Conservation (phyloP, 73 alveolate species). For the Blepharisma stoltei region DNA sequence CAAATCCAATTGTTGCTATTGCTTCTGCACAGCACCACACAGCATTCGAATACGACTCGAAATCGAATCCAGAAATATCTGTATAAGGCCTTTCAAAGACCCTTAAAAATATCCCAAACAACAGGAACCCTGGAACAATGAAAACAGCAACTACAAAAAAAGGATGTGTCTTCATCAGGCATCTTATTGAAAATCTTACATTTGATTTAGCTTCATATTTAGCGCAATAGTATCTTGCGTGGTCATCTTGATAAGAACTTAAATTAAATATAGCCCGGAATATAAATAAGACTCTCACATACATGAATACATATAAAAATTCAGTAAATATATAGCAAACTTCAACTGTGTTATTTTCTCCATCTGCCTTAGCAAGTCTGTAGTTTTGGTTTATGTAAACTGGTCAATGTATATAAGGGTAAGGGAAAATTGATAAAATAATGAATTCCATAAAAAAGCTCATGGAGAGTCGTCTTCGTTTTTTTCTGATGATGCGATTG, state of each 20-base stretch:
- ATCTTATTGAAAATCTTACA: not conserved
- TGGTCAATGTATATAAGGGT: not conserved
- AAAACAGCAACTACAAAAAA: not conserved
- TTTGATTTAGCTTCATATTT: not conserved
- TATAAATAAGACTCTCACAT: constrained; percentile 35
- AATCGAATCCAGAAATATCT: constrained; percentile 30
- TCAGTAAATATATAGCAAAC: constrained; percentile 39
- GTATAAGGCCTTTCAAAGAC: constrained; percentile 41
- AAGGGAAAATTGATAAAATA: constrained; percentile 22
- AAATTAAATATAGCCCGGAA: constrained; percentile 55
- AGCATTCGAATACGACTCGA: constrained; percentile 38
- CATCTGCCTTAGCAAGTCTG: not conserved
- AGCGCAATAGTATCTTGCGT: constrained; percentile 36
- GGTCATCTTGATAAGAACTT: constrained; percentile 52
- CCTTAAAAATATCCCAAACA: not conserved
- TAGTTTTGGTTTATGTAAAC: not conserved
- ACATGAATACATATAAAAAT: constrained; percentile 52
- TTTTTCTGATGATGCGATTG: not conserved
- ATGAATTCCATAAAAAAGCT: not conserved
- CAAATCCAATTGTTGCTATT: constrained; percentile 77
- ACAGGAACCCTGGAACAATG: not conserved
- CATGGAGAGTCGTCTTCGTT: not conserved
- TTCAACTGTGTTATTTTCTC: not conserved
- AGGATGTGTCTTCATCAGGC: constrained; percentile 28
- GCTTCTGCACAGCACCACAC: constrained; percentile 55